phyloP scores from a whole-genome alignment of 495 filamentous ascomycete species.

The Hypoxylon crocopeplum region DNA sequence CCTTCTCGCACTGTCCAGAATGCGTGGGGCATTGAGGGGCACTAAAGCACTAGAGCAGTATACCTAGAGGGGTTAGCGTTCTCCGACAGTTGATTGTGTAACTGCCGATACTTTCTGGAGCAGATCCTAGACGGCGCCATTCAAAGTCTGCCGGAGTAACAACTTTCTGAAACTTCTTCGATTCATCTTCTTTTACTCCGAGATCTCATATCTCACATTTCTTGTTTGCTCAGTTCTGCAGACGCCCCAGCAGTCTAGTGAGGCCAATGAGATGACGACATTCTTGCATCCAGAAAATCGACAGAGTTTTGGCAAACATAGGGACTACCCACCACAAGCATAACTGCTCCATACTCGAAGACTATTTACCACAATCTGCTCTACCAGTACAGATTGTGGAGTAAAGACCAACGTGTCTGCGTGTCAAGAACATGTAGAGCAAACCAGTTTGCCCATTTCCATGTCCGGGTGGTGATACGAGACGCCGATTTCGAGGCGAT shows the following conservation, averaged over 20 bases:
- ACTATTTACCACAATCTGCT: too few species aligned
- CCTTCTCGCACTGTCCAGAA: conserved; percentile 16
- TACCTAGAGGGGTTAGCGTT: neutral
- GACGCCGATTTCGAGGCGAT: conserved; percentile 3
- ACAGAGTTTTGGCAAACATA: too few species aligned
- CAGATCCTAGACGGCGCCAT: too few species aligned
- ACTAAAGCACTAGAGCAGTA: neutral
- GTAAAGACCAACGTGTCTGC: too few species aligned
- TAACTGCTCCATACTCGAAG: too few species aligned
- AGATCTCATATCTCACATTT: conserved; percentile 5
- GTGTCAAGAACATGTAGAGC: conserved; percentile 1
- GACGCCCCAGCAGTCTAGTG: too few species aligned
- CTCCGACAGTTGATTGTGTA: too few species aligned
- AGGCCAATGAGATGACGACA: conserved; percentile 19
- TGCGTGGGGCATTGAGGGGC: conserved; percentile 10
- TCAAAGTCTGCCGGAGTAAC: conserved; percentile 7
- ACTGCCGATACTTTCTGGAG: too few species aligned
- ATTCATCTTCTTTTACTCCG: conserved; percentile 4
- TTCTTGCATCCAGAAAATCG: neutral
- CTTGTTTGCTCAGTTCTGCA: conserved; percentile 10
- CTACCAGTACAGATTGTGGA: too few species aligned
- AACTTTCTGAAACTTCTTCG: conserved; percentile 31
- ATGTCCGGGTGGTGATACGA: neutral
- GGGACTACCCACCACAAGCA: too few species aligned
- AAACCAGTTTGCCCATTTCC: conserved; percentile 4